Base-by-base conservation (phyloP, 2,329 filamentous ascomycete genomes). In the Trichophyton verrucosum region DNA sequence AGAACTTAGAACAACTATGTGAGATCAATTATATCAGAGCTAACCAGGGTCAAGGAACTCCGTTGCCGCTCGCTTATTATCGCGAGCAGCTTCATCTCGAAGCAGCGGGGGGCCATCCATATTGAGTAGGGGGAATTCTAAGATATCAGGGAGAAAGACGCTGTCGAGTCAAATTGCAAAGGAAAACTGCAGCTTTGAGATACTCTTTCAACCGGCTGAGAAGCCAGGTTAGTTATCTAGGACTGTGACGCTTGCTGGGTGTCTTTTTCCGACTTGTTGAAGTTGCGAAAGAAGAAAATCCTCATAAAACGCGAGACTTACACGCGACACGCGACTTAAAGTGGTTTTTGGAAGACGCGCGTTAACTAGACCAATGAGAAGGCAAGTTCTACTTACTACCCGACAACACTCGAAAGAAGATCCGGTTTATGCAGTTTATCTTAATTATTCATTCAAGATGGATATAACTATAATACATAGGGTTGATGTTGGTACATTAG, bases 21-120 rank as follows among this genome's bases (percentile, higher is more conserved):
- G n/a, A n/a, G 15, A 38, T 17, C 2, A 27, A 38, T 38, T 62
- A 42, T 55, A 9, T n/a, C 24, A 49, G 17, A 30, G 74, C 86
- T 70, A 82, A 96, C 91, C 86, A 63, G 92, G 92, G 78, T 96
- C 92, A 49, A 97, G 84, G 71, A 97, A 96, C 73, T 96, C 91
- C 68, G 87, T 83, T n/a, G 90, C 91, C 65, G 87, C 84, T 68
- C 90, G 87, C 73, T 96, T 84, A 69, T 91, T 89, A 77, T 95
- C 86, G 68, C 85, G 83, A 68, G 87, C 85, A 30, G 66, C 56
- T 60, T 64, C 62, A 64, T 62, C 61, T 9, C 36, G 56, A 27
- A 59, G 56, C 33, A 22, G 47, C 33, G 57, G 57, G 42, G 36
- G 22, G 15, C 27, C 27, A 30, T 60, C 58, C 62, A 63, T 63